Evolutionary conservation across 768 basidiomycete species (phyloP).

Genomic region (Dentipellis sp.): DNA sequence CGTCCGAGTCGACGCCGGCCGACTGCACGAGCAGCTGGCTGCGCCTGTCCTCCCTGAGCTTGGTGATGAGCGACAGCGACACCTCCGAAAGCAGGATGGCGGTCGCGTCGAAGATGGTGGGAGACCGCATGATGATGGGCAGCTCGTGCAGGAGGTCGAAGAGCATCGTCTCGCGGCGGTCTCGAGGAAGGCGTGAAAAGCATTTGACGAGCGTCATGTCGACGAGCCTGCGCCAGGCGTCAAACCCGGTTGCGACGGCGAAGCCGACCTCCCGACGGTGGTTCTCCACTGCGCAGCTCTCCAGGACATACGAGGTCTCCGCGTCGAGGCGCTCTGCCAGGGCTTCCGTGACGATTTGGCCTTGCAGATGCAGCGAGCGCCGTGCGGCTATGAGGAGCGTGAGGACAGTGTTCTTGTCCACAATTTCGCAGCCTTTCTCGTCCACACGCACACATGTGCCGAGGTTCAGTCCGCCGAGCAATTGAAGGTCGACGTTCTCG

Average conservation of each 20-base stretch:
- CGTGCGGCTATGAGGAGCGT: slow-evolving; percentile 55
- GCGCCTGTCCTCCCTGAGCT: slow-evolving; percentile 75
- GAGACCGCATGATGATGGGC: slow-evolving; percentile 55
- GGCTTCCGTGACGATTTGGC: slow-evolving; percentile 48
- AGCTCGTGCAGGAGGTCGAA: slow-evolving; percentile 85
- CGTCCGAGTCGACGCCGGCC: slow-evolving; percentile 47
- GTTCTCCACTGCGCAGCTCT: slow-evolving; percentile 83
- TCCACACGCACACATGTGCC: slow-evolving; percentile 62
- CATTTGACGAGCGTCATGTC: slow-evolving; percentile 83
- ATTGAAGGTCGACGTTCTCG: slow-evolving; percentile 48
- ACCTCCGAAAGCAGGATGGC: slow-evolving; percentile 80
- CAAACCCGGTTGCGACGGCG: slow-evolving; percentile 61
- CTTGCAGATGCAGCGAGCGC: slow-evolving; percentile 56
- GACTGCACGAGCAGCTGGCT: slow-evolving; percentile 55
- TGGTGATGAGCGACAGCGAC: slow-evolving; percentile 74
- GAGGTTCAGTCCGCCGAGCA: slow-evolving; percentile 58
- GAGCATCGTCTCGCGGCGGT: slow-evolving; percentile 79
- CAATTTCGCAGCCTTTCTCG: slow-evolving; percentile 68
- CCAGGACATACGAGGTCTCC: slow-evolving; percentile 71
- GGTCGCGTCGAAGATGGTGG: slow-evolving; percentile 59
- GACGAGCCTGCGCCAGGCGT: slow-evolving; percentile 78
- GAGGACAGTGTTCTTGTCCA: slow-evolving; percentile 68
- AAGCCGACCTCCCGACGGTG: slow-evolving; percentile 73
- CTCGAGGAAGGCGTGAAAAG: slow-evolving; percentile 73
- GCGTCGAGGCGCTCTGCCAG: slow-evolving; percentile 57